Evolutionary conservation across 2,329 filamentous ascomycete genomes (phyloP).

Genomic region (Apiospora hydei): DNA sequence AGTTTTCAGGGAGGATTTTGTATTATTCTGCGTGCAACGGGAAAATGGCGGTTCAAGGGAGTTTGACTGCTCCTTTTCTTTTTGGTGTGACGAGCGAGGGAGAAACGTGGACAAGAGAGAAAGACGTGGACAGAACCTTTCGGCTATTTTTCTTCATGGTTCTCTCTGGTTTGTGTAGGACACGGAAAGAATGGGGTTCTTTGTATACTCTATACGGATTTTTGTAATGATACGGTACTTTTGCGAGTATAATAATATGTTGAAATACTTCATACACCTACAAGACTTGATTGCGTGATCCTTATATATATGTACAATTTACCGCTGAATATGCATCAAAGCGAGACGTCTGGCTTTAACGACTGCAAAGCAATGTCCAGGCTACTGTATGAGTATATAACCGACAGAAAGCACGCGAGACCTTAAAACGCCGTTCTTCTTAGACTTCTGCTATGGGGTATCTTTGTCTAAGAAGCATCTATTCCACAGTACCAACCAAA

Average conservation of each 20-base stretch:
- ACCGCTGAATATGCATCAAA: not conserved
- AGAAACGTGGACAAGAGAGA: not conserved
- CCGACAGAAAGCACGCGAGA: not conserved
- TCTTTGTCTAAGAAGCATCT: slow-evolving; percentile 20
- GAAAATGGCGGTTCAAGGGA: not conserved
- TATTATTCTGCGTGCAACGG: not conserved
- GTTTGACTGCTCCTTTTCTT: not conserved
- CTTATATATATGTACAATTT: not conserved
- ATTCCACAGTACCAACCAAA: slow-evolving; percentile 10
- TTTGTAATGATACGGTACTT: slow-evolving; percentile 19
- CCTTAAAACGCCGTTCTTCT: not conserved
- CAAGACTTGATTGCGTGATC: not conserved
- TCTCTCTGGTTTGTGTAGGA: not conserved
- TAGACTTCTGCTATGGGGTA: slow-evolving; percentile 18
- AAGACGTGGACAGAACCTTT: not conserved
- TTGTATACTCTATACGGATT: slow-evolving; percentile 15
- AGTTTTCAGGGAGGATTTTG: slow-evolving; percentile 1
- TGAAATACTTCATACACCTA: not conserved
- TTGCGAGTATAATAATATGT: slow-evolving; percentile 19
- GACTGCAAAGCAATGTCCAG: not conserved
- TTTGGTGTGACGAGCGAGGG: not conserved
- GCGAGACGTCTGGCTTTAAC: not conserved
- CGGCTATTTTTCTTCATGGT: not conserved
- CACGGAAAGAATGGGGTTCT: not conserved
- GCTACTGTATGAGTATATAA: not conserved